These are phyloP conservation scores for Colletotrichum sp. DNA, from an alignment of 2,329 filamentous ascomycete species.

Conservation along the genomic window DNA sequence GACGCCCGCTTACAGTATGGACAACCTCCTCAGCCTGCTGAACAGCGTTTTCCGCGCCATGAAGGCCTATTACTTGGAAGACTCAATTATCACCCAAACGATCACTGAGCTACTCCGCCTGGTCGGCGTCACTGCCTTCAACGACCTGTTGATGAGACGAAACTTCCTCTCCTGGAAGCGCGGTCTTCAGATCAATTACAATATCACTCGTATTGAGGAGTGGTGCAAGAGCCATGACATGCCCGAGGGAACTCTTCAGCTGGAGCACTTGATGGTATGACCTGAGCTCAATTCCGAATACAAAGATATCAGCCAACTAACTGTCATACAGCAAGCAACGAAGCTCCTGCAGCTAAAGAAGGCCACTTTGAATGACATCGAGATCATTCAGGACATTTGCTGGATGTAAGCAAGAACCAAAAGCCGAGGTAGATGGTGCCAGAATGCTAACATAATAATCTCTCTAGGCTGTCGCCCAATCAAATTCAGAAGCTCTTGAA, in stretches of 20 bases:
- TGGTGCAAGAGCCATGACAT: slow-evolving; percentile 99
- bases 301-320: slow-evolving; percentile 18
- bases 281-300: neutral
- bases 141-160: slow-evolving; percentile 94
- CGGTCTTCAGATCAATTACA: slow-evolving; percentile 99
- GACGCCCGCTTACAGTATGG: slow-evolving; percentile 97
- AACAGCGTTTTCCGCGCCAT: slow-evolving; percentile 99
- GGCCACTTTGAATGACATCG: slow-evolving; percentile 97
- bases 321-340: slow-evolving; percentile 77
- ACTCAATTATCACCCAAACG: slow-evolving; percentile 93
- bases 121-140: slow-evolving; percentile 97
- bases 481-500: slow-evolving; percentile 99
- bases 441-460: neutral
- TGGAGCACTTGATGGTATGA: slow-evolving; percentile 94
- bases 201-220: slow-evolving; percentile 98
- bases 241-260: slow-evolving; percentile 95
- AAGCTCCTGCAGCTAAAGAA: slow-evolving; percentile 99
- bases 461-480: slow-evolving; percentile 85
- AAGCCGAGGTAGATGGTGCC: neutral
- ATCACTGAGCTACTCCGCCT: slow-evolving; percentile 91
- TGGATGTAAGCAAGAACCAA: slow-evolving; percentile 80
- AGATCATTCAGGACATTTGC: slow-evolving; percentile 99
- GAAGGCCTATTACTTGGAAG: slow-evolving; percentile 98
- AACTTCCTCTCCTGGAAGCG: slow-evolving; percentile 99
- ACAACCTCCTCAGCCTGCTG: slow-evolving; percentile 91